Evolutionary conservation across 371 early-diverging fungal genomes (phyloP), one percentile per base, ranked within the genome.

Genomic region (Zopfochytrium polystomum): DNA sequence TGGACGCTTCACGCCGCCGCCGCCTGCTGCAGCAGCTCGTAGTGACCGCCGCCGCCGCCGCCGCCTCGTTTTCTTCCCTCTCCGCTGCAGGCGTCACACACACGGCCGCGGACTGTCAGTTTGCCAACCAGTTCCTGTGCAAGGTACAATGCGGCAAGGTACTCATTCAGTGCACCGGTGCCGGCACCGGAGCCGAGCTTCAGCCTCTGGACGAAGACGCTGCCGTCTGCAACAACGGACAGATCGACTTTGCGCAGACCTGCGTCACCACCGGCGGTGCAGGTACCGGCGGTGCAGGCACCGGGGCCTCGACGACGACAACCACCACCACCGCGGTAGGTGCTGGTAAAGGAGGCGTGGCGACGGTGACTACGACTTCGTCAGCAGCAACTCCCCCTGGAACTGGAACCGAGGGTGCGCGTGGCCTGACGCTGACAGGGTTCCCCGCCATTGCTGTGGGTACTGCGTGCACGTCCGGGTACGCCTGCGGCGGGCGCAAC

Each of bases 221-320:
- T 6, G 53, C 53, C 13, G 53, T 53, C 22, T 53, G 53, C 22
- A 53, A 53, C 34, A 53, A 53, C 22, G 53, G 53, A 13, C 22
- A 31, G n/a, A 53, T 53, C 29, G 53, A 53, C 34, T 53, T 33
- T 22, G 53, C 34, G 11, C 4, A 4, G 34, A 53, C 33, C 32
- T 55, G 42, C 42, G 26, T 20, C 15, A 3, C 44, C 20, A 33
- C 55, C 33, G 32, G 11, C 18, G 42, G 20, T 1, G 52, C 13
- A 27, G 31, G 48, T 7, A 25, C 22, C 13, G 48, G 9, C 48
- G 20, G 26, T 7, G 48, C 48, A 38, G 38, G 38, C 11, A 38
- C 38, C n/a, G n/a, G n/a, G n/a, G n/a, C n/a, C n/a, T n/a, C n/a
- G n/a, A n/a, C n/a, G n/a, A n/a, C n/a, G n/a, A n/a, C n/a, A n/a